phyloP scores from a whole-genome alignment of 2,329 filamentous ascomycete genomes.

The Domatiomyces globalis region DNA sequence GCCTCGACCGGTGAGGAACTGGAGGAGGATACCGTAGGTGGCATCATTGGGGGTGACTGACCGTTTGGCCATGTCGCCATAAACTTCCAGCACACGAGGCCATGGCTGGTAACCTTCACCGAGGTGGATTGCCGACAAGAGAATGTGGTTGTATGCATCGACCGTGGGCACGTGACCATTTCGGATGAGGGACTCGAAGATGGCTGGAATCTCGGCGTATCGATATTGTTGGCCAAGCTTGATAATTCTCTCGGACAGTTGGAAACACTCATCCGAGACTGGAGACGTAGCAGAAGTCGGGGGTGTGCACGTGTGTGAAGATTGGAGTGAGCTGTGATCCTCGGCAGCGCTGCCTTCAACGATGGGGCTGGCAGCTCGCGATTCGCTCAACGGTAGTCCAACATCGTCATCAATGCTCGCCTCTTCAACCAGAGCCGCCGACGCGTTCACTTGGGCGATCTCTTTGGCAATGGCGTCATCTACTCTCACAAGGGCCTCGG shows the following conservation, averaged over 20 bases:
- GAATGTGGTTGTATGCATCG: conserved; percentile 79
- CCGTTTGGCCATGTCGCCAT: conserved; percentile 86
- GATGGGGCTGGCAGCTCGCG: conserved; percentile 4
- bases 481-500: conserved; percentile 55
- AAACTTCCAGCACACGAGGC: conserved; percentile 84
- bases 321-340: conserved; percentile 6
- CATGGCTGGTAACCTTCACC: conserved; percentile 74
- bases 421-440: conserved; percentile 28
- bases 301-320: conserved; percentile 24
- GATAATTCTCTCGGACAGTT: conserved; percentile 65
- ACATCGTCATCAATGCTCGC: conserved; percentile 18
- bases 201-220: conserved; percentile 74
- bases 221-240: conserved; percentile 57
- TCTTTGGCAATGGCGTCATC: conserved; percentile 74
- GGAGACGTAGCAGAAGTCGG: conserved; percentile 21
- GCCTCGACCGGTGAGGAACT: conserved; percentile 65
- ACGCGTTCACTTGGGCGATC: conserved; percentile 46
- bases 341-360: not conserved
- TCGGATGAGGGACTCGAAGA: conserved; percentile 81
- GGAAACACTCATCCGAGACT: conserved; percentile 48
- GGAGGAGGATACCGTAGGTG: conserved; percentile 79
- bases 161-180: conserved; percentile 69
- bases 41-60: conserved; percentile 66
- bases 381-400: conserved; percentile 17
- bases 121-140: conserved; percentile 71